Conservation (phyloP, 2,329 filamentous ascomycete genomes). For the Plectosphaerella cucumerina region DNA sequence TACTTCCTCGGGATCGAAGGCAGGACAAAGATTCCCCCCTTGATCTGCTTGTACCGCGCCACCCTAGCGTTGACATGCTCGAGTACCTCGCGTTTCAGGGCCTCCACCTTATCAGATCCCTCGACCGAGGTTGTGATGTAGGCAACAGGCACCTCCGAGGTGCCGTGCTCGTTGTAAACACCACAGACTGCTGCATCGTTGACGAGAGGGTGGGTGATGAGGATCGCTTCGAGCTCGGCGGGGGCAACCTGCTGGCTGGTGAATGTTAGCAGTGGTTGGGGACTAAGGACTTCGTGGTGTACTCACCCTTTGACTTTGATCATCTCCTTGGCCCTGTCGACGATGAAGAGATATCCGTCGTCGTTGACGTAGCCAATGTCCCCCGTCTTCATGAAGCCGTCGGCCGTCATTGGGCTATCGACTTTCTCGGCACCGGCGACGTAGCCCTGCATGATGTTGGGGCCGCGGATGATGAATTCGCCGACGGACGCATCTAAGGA, state of each 20-base stretch:
- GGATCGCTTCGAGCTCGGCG: conserved; percentile 5
- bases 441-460: conserved; percentile 9
- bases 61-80: conserved; percentile 2
- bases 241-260: conserved; percentile 7
- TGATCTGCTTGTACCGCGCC: conserved; percentile 5
- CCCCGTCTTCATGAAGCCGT: conserved; percentile 5
- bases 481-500: conserved; percentile 2
- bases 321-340: conserved; percentile 9
- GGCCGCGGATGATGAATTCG: conserved; percentile 7
- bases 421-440: neutral
- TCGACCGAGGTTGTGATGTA: conserved; percentile 3
- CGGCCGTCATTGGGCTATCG: neutral
- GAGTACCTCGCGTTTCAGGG: neutral
- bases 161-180: conserved; percentile 6
- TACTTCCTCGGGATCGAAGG: conserved; percentile 7
- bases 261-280: neutral
- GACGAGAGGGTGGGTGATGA: conserved; percentile 5
- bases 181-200: conserved; percentile 7
- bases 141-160: conserved; percentile 7
- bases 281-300: neutral
- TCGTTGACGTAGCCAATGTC: conserved; percentile 8
- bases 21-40: conserved; percentile 4
- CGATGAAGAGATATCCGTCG: conserved; percentile 5
- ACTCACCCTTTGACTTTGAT: conserved; percentile 9
- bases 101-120: neutral